phyloP scores from a whole-genome alignment of 1,139 yeast genomes.

The Saccharomyces hybrid region DNA sequence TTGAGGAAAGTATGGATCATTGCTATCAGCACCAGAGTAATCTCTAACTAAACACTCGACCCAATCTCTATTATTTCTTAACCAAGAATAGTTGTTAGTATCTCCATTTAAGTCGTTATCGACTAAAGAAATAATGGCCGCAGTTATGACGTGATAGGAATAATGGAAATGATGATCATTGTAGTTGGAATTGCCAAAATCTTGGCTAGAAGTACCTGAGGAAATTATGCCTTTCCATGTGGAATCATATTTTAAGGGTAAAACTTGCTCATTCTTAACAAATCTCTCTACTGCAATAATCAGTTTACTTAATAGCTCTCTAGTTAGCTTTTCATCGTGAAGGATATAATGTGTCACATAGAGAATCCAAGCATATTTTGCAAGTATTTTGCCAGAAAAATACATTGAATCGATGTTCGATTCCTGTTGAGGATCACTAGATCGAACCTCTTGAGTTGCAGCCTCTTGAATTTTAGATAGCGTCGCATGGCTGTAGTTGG shows the following conservation, averaged over 20 bases:
- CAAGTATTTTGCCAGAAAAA: constrained; percentile 64
- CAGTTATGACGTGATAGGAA: constrained; percentile 69
- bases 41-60: constrained; percentile 57
- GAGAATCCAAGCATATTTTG: constrained; percentile 66
- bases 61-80: constrained; percentile 45
- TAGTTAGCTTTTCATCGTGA: constrained; percentile 42
- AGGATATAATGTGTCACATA: constrained; percentile 54
- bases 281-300: constrained; percentile 56
- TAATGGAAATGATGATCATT: constrained; percentile 82
- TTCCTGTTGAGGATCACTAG: constrained; percentile 44
- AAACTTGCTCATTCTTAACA: constrained; percentile 43
- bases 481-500: constrained; percentile 38
- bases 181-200: constrained; percentile 70
- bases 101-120: constrained; percentile 34
- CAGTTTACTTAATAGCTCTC: constrained; percentile 42
- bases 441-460: constrained; percentile 45
- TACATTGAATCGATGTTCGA: constrained; percentile 70
- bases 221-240: constrained; percentile 72
- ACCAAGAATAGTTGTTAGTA: constrained; percentile 44
- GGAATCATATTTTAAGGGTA: constrained; percentile 58
- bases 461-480: constrained; percentile 39
- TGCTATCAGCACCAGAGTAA: constrained; percentile 55
- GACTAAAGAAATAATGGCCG: constrained; percentile 53
- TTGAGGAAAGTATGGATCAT: constrained; percentile 60
- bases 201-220: constrained; percentile 47